Evolutionary conservation across 2,329 filamentous ascomycete species (phyloP).

Genomic region (Verticillium alfalfae): DNA sequence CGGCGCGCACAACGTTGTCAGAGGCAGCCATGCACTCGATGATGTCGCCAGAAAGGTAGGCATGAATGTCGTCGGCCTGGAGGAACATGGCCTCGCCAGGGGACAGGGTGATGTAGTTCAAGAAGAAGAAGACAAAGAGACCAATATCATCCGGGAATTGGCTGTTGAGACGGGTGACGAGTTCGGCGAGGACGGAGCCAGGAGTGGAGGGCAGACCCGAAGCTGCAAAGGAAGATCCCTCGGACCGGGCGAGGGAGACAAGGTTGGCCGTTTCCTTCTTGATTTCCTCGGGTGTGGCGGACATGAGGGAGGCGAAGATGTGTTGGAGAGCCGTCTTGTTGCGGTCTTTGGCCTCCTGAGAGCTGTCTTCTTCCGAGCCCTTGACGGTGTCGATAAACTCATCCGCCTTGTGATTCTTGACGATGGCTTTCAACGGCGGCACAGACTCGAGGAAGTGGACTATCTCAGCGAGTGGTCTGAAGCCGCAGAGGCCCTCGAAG

Average conservation of each 20-base stretch:
- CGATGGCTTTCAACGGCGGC: conserved; percentile 54
- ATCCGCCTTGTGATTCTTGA: conserved; percentile 59
- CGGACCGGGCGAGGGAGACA: conserved; percentile 62
- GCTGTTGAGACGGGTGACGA: conserved; percentile 71
- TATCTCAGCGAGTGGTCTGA: conserved; percentile 83
- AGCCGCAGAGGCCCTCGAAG: conserved; percentile 94
- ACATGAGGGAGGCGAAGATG: conserved; percentile 77
- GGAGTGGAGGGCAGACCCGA: conserved; percentile 60
- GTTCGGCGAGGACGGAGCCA: conserved; percentile 66
- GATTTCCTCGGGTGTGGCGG: conserved; percentile 56
- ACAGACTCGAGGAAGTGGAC: conserved; percentile 67
- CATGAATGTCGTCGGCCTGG: conserved; percentile 94
- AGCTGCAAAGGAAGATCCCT: conserved; percentile 65
- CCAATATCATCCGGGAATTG: conserved; percentile 90
- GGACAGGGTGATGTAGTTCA: conserved; percentile 86
- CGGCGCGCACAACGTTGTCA: conserved; percentile 97
- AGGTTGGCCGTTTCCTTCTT: conserved; percentile 62
- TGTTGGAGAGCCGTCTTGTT: conserved; percentile 77
- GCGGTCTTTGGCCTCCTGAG: conserved; percentile 62
- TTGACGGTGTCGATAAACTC: conserved; percentile 46
- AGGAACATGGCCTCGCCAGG: conserved; percentile 95
- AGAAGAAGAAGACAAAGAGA: conserved; percentile 91
- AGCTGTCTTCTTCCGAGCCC: conserved; percentile 29
- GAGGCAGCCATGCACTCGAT: conserved; percentile 98
- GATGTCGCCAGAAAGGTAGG: conserved; percentile 88